Evolutionary conservation across 805 yeast species (phyloP).

Genomic region (Dipodascus geniculatus): DNA sequence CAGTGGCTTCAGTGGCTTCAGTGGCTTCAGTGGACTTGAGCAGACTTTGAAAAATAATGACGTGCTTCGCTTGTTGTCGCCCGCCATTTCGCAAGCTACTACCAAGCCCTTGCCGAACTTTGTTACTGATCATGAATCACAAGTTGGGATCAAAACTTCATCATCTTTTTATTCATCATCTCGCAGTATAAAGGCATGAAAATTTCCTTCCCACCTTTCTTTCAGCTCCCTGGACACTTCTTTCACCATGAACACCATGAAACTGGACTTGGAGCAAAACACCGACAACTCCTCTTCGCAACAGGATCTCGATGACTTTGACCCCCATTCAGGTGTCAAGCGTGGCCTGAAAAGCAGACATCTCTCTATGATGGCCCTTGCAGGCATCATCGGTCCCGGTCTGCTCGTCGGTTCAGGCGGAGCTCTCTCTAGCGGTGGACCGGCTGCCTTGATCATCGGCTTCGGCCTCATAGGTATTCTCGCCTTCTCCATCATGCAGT

Average conservation of each 20-base stretch:
- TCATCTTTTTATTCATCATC: too few relatives aligned
- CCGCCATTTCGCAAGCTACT: not conserved
- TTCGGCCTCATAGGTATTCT: constrained; percentile 39
- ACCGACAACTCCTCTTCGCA: not conserved
- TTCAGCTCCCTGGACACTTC: too few relatives aligned
- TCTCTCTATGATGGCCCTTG: constrained; percentile 70
- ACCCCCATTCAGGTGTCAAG: constrained; percentile 26
- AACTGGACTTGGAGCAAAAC: not conserved
- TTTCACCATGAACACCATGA: not conserved
- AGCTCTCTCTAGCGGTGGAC: constrained; percentile 38
- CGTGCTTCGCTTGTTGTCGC: not conserved
- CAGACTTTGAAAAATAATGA: constrained; percentile 20
- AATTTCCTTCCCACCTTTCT: too few relatives aligned
- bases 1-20: too few relatives aligned
- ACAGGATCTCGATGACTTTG: constrained; percentile 4
- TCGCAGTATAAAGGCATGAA: not conserved
- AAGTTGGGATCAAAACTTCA: too few relatives aligned
- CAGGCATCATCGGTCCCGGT: constrained; percentile 80
- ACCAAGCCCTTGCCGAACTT: not conserved
- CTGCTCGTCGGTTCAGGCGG: constrained; percentile 53
- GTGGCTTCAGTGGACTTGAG: constrained; percentile 41
- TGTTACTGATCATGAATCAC: too few relatives aligned
- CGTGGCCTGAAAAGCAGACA: constrained; percentile 49
- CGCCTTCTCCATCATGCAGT: constrained; percentile 41
- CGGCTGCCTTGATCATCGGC: constrained; percentile 39